A percentile compares a stretch with the other conserved stretches of the same genome.
phyloP scores from a whole-genome alignment of 257 asterid species.

The Striga asiatica region DNA sequence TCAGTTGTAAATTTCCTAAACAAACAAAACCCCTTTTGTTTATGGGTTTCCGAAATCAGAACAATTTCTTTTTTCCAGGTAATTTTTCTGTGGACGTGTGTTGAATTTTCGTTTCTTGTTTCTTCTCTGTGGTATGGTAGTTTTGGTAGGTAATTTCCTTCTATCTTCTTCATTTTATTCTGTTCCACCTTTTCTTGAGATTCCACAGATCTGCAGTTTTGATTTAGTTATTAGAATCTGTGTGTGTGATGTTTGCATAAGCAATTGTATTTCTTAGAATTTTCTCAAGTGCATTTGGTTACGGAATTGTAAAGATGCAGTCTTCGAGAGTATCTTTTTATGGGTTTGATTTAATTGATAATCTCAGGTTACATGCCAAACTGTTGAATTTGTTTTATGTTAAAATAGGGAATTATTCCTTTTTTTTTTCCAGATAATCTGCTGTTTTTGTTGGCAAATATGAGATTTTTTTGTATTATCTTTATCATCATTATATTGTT shows the following conservation, averaged over 20 bases:
- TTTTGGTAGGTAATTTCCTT: neutral
- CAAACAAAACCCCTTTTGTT: neutral
- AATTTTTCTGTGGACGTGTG: too few species aligned
- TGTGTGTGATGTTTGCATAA: too few species aligned
- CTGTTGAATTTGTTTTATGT: neutral
- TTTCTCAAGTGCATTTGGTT: too few species aligned
- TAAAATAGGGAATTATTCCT: neutral
- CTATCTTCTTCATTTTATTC: neutral
- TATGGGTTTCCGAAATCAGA: slow-evolving; percentile 1
- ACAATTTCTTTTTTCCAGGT: slow-evolving; percentile 21
- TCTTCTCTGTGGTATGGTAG: neutral
- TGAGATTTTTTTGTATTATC: neutral
- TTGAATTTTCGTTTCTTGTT: neutral
- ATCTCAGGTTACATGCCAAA: slow-evolving; percentile 3
- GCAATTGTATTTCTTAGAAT: too few species aligned
- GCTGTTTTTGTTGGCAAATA: too few species aligned
- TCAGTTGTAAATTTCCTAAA: slow-evolving; percentile 8
- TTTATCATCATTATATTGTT: neutral
- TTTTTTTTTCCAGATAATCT: neutral
- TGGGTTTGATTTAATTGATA: slow-evolving; percentile 3
- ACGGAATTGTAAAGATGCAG: too few species aligned
- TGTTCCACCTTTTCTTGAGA: neutral
- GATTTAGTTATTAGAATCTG: too few species aligned
- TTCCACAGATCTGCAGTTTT: too few species aligned
- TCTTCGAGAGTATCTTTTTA: too few species aligned